Evolutionary conservation across 2,329 filamentous ascomycete species (phyloP).

Genomic region (Hypomyces rosellus): DNA sequence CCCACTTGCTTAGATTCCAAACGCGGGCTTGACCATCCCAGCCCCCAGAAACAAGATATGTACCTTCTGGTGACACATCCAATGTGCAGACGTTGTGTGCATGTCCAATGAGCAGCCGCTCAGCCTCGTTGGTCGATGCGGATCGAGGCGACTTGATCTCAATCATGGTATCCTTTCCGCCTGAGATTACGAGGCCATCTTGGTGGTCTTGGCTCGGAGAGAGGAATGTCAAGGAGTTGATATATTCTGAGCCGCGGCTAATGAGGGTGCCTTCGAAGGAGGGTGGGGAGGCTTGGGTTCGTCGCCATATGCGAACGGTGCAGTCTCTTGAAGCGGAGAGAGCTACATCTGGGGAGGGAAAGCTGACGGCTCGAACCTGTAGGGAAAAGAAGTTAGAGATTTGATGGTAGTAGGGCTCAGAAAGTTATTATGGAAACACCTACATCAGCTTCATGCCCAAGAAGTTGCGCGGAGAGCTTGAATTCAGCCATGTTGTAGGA

Average conservation of each 20-base stretch:
- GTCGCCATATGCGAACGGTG: constrained; percentile 81
- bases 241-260: constrained; percentile 74
- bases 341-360: constrained; percentile 64
- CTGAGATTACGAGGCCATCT: constrained; percentile 77
- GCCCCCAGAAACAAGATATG: constrained; percentile 78
- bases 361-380: constrained; percentile 81
- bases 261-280: constrained; percentile 71
- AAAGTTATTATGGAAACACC: constrained; percentile 24
- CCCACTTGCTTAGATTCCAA: constrained; percentile 84
- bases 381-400: neutral
- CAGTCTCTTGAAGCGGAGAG: constrained; percentile 88
- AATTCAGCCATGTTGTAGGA: constrained; percentile 62
- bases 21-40: constrained; percentile 88
- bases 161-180: constrained; percentile 87
- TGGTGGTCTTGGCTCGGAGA: constrained; percentile 62
- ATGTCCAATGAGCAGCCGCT: constrained; percentile 82
- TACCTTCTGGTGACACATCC: constrained; percentile 66
- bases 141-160: constrained; percentile 73
- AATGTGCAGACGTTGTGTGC: constrained; percentile 81
- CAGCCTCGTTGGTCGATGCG: constrained; percentile 66
- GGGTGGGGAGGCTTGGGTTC: constrained; percentile 57
- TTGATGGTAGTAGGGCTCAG: neutral
- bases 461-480: constrained; percentile 85
- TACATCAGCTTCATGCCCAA: constrained; percentile 92
- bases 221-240: constrained; percentile 78